These are phyloP conservation scores for Debaryomyces sp. DNA, from an alignment of 1,139 yeast species.

Conservation along the genomic window DNA sequence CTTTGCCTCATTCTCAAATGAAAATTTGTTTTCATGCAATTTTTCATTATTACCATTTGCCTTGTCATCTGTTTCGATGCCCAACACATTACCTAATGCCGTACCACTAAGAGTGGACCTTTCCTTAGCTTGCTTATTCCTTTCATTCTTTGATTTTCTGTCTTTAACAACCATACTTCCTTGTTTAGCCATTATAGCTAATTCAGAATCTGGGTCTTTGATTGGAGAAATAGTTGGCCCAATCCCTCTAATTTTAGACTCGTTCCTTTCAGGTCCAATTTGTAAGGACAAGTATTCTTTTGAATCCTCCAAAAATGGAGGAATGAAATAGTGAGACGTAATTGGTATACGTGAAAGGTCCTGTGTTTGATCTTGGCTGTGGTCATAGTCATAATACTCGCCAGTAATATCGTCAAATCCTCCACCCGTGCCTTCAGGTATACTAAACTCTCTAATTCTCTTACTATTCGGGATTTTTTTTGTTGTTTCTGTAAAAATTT, in stretches of 20 bases:
- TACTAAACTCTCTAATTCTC: constrained; percentile 16
- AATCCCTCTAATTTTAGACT: constrained; percentile 20
- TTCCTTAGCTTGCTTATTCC: constrained; percentile 58
- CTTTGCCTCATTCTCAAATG: neutral
- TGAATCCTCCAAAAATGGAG: constrained; percentile 41
- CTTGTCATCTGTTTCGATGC: constrained; percentile 39
- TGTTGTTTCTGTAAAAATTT: neutral
- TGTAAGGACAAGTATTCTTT: constrained; percentile 32
- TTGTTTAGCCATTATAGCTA: constrained; percentile 68
- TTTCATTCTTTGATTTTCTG: constrained; percentile 59
- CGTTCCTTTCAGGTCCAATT: constrained; percentile 19
- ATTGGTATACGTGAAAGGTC: constrained; percentile 31
- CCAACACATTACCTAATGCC: constrained; percentile 58
- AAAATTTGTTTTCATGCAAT: constrained; percentile 9
- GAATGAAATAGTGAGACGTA: constrained; percentile 37
- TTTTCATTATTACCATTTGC: constrained; percentile 8
- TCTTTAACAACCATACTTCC: constrained; percentile 76
- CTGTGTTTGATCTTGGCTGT: constrained; percentile 19
- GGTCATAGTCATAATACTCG: constrained; percentile 41
- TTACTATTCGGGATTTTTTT: neutral
- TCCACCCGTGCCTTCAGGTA: constrained; percentile 28
- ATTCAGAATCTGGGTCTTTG: constrained; percentile 75
- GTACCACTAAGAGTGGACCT: constrained; percentile 59
- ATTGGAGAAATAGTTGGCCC: constrained; percentile 55
- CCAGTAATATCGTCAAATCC: constrained; percentile 31